A percentile compares a stretch with the other conserved stretches of the same genome.
Evolutionary conservation across 208 protist species (phyloP).

Genomic region (Trichomonas vaginalis): DNA sequence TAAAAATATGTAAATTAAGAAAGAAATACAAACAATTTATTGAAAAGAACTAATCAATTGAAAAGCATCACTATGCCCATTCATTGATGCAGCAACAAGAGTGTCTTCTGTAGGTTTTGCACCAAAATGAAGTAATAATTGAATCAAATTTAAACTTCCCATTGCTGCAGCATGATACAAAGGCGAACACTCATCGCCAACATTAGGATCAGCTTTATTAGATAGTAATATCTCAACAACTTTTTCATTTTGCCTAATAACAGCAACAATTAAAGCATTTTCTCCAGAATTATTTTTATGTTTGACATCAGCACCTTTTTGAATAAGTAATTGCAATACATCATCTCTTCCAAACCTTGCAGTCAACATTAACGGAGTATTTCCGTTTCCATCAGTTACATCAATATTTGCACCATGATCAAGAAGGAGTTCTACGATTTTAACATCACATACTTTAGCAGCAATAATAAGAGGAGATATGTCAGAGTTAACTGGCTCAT

Average conservation of each 20-base stretch:
- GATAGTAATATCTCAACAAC: not conserved
- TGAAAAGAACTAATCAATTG: too few species aligned
- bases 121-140: not conserved
- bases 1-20: too few species aligned
- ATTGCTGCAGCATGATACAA: not conserved
- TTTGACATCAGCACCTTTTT: not conserved
- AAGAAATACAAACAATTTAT: too few species aligned
- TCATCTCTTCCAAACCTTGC: too few species aligned
- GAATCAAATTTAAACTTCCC: not conserved
- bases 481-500: not conserved
- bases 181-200: not conserved
- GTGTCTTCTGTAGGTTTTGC: not conserved
- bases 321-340: not conserved
- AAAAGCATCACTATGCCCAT: not conserved
- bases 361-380: not conserved
- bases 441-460: not conserved
- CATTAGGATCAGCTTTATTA: not conserved
- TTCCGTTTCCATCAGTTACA: not conserved
- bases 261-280: not conserved
- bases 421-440: not conserved
- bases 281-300: not conserved
- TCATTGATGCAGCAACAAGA: not conserved
- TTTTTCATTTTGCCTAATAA: not conserved
- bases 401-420: not conserved
- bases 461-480: not conserved